Conservation (phyloP, 495 filamentous ascomycete genomes). For the Glarea lozoyensis region DNA sequence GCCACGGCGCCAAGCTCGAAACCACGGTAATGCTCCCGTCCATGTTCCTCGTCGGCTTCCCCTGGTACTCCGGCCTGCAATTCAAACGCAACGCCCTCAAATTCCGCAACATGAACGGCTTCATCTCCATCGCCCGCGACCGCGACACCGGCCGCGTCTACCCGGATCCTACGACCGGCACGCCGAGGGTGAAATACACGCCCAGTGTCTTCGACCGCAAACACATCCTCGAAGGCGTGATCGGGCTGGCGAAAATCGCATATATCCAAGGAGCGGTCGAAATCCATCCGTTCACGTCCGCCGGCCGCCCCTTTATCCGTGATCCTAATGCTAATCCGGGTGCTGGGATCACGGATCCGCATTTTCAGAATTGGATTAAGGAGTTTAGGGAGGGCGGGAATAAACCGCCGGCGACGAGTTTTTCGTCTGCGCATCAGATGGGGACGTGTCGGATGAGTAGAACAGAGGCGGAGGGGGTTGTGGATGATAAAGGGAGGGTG, state of each 20-base stretch:
- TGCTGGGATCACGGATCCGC: conserved; percentile 52
- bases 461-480: conserved; percentile 52
- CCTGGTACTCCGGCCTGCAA: conserved; percentile 55
- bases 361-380: conserved; percentile 59
- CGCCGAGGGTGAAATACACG: conserved; percentile 56
- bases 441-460: conserved; percentile 77
- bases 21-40: conserved; percentile 35
- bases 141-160: conserved; percentile 65
- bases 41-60: conserved; percentile 28
- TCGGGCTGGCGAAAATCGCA: conserved; percentile 63
- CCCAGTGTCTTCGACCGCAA: conserved; percentile 59
- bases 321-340: conserved; percentile 5
- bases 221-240: conserved; percentile 60
- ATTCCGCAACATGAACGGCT: conserved; percentile 53
- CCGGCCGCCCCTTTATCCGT: conserved; percentile 59
- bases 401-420: conserved; percentile 39
- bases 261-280: conserved; percentile 70
- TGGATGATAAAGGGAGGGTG: conserved; percentile 63
- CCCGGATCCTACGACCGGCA: conserved; percentile 59
- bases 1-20: conserved; percentile 75
- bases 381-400: conserved; percentile 40
- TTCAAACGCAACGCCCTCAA: conserved; percentile 58
- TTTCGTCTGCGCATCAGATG: conserved; percentile 76
- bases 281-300: conserved; percentile 54
- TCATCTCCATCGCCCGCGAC: conserved; percentile 65